Percentiles rank a stretch among this genome's conserved stretches.
These are phyloP conservation scores for Chamaecyparis obtusa DNA, from an alignment of 75 land plant genomes.

Conservation along the genomic window DNA sequence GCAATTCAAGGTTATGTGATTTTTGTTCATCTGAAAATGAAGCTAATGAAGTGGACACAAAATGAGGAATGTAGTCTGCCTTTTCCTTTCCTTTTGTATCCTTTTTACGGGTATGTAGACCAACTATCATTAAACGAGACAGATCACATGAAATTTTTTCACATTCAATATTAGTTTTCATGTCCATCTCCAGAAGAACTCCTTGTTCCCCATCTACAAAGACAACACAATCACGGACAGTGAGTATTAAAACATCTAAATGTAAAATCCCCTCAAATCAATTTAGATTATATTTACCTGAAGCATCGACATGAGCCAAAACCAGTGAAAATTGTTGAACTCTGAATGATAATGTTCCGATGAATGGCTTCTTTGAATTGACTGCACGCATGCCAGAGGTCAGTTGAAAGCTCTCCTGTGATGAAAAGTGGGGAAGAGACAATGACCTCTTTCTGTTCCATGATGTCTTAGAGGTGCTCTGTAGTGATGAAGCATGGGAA, in stretches of 20 bases:
- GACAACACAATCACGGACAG: not conserved
- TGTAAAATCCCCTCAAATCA: not conserved
- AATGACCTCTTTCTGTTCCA: not conserved
- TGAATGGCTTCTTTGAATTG: not conserved
- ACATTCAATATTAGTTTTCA: conserved; percentile 14
- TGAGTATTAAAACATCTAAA: not conserved
- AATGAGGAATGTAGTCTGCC: conserved; percentile 22
- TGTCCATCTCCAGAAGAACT: conserved; percentile 33
- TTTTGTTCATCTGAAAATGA: conserved; percentile 5
- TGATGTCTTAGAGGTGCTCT: not conserved
- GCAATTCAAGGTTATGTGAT: conserved; percentile 1
- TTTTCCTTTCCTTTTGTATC: not conserved
- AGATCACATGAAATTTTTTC: conserved; percentile 19
- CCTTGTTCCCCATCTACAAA: conserved; percentile 33
- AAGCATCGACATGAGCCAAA: conserved; percentile 27
- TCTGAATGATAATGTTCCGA: conserved; percentile 19
- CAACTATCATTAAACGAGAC: conserved; percentile 33
- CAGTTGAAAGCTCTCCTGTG: not conserved
- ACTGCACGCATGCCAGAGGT: not conserved
- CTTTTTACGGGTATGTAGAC: conserved; percentile 16
- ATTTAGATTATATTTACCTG: conserved; percentile 19
- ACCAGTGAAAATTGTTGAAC: conserved; percentile 33
- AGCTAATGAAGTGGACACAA: conserved; percentile 14
- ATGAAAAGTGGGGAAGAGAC: conserved; percentile 3
- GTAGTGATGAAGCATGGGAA: not conserved